Base-by-base conservation (phyloP, 768 basidiomycete species). In the Cystofilobasidium capitatum region DNA sequence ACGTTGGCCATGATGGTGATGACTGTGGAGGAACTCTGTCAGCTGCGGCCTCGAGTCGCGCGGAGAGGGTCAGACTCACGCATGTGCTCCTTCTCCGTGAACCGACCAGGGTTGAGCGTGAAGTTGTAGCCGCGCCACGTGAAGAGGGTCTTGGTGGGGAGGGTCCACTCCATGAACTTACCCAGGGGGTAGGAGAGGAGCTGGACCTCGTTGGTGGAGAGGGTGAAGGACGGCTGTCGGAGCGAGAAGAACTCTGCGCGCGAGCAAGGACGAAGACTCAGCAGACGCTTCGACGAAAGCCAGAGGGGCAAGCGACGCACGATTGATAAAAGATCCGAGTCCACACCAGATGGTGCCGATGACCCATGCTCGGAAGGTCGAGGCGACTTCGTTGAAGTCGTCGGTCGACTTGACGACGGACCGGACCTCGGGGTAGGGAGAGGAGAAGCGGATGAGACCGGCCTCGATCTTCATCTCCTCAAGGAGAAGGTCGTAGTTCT, bases 381-480 rank as follows among this genome's bases (percentile, higher is more conserved):
- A 81, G 6, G 78, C 81, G 1, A 86, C 86, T 78, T 87, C 86
- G 44, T 77, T 76, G 7, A 81, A 81, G 73, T 88, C 87, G 72
- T 88, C 87, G 39, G 82, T 84, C 74, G 44, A 62, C 24, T 85
- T 83, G 13, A 88, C 87, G 10, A 87, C 86, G 12, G 86, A 84
- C 51, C 87, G 83, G 20, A 88, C 88, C 75, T 73, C 71, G 7
- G 71, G 70, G 59, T 72, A 72, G 13, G 72, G 72, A 3, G 72
- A 72, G 22, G 70, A 69, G 68, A 55, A 69, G 26, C 69, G 40
- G 49, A 77, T 75, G 37, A 77, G 47, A 2, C 74, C 76, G 5
- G 74, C 74, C 69, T 77, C 66, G 33, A 68, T 68, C 62, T 58
- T 55, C 66, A 68, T 68, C 54, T 68, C 66, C 62, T 68, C 66